Base-by-base conservation (phyloP, 2,329 filamentous ascomycete genomes). In the Cladobotryum mycophilum region DNA sequence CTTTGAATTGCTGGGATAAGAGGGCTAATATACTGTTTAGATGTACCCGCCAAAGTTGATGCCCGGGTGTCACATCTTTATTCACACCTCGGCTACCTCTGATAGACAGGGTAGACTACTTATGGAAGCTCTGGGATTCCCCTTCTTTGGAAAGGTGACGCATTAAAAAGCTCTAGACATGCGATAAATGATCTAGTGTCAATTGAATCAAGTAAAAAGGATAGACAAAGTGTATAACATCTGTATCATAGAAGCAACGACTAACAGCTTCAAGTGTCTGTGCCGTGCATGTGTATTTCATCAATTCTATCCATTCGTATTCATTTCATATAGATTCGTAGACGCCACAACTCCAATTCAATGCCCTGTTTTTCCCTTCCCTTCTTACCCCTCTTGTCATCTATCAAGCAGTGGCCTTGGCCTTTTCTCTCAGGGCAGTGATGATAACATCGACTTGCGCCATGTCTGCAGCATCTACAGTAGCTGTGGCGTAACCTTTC, bases 401-500 rank as follows among this genome's bases (percentile, higher is more conserved):
- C 5, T 11, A 5, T 42, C 41, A 38, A 42, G 41, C 41, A 33
- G 20, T n/a, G 14, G 49, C 65, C 58, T 69, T 65, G 25, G 70
- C 73, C 61, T 73, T 76, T 45, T 81, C 76, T 60, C 79, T 81
- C 53, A 96, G 70, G 34, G 74, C 79, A 47, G 80, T 74, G 65
- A 95, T 89, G 45, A 95, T 71, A 30, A 68, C 73, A 67, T 96
- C 89, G 38, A 96, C 83, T 7, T 82, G 84, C 48, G 90, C 87
- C 93, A 97, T 97, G 67, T 96, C 84, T 17, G 71, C 74, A 0
- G 92, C 89, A 63, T 96, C 87, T n/a, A 92, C 71, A 59, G 82
- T 83, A 15, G 67, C 74, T 30, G 76, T 74, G 5, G 70, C 68
- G 1, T 82, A 78, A 45, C 82, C 80, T 44, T 73, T 68, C 60